Evolutionary conservation across 2,329 filamentous ascomycete species (phyloP).

Genomic region (Diaporthe humulicola): DNA sequence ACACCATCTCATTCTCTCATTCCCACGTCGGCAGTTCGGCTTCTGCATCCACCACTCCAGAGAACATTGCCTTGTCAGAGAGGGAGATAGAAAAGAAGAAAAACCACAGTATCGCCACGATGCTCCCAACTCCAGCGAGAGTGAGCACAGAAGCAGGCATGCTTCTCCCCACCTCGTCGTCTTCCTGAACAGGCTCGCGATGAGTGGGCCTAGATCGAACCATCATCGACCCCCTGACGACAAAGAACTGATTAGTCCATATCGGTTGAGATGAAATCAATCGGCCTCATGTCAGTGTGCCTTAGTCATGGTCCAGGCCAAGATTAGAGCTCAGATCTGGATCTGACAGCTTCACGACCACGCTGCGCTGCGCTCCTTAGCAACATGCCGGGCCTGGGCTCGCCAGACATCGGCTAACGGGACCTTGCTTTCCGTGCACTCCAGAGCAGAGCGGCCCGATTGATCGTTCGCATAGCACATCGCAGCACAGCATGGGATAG

Average conservation of each 20-base stretch:
- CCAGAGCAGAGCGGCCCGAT: constrained; percentile 19
- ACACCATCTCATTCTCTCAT: background rate
- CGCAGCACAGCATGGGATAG: background rate
- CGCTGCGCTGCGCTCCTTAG: background rate
- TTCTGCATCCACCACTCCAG: background rate
- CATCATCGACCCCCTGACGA: constrained; percentile 14
- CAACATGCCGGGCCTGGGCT: constrained; percentile 2
- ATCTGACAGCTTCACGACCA: constrained; percentile 6
- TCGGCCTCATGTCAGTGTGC: background rate
- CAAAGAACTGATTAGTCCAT: background rate
- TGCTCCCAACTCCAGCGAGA: background rate
- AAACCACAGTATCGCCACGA: background rate
- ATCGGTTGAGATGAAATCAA: background rate
- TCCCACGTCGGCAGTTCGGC: constrained; percentile 10
- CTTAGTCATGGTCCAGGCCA: background rate
- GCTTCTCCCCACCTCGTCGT: background rate
- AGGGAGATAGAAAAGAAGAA: background rate
- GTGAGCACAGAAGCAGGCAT: background rate
- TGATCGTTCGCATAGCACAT: constrained; percentile 10
- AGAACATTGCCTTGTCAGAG: no score
- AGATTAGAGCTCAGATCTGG: background rate
- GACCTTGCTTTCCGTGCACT: constrained; percentile 16
- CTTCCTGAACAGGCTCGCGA: background rate
- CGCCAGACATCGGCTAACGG: background rate
- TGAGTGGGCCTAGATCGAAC: background rate